Evolutionary conservation across 2,329 filamentous ascomycete species (phyloP).

Genomic region (Neonectria coccinea): DNA sequence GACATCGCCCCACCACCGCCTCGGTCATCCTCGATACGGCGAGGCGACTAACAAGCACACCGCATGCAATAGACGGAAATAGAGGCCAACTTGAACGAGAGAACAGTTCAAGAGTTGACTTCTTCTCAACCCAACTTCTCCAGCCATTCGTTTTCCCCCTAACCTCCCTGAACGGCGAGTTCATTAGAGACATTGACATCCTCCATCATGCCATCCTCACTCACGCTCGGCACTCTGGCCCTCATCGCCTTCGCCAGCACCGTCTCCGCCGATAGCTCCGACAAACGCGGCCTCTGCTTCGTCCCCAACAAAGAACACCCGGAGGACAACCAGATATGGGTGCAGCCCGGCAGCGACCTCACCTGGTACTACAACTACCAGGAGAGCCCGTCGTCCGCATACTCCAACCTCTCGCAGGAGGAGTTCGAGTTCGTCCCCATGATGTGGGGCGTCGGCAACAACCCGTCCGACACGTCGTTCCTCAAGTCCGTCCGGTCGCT

Average conservation of each 20-base stretch:
- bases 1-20: background rate
- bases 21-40: background rate
- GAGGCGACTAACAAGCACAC: background rate
- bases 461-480: constrained; percentile 69
- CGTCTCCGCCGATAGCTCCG: constrained; percentile 45
- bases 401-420: constrained; percentile 60
- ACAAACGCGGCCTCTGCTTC: constrained; percentile 80
- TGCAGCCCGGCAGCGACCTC: constrained; percentile 65
- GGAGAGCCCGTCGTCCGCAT: constrained; percentile 65
- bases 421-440: constrained; percentile 82
- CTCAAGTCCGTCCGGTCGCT: constrained; percentile 67
- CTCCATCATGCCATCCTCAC: constrained; percentile 27
- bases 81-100: background rate
- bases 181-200: background rate
- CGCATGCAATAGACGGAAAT: background rate
- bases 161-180: background rate
- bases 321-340: constrained; percentile 75
- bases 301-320: constrained; percentile 67
- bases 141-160: background rate
- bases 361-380: constrained; percentile 91
- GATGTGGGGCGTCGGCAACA: constrained; percentile 74
- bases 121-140: background rate
- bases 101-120: background rate
- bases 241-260: constrained; percentile 39
- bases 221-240: constrained; percentile 18